Percentiles rank a stretch among this genome's conserved stretches.
Conservation (phyloP, 2,329 filamentous ascomycete species). For the Colletotrichum karsti region DNA sequence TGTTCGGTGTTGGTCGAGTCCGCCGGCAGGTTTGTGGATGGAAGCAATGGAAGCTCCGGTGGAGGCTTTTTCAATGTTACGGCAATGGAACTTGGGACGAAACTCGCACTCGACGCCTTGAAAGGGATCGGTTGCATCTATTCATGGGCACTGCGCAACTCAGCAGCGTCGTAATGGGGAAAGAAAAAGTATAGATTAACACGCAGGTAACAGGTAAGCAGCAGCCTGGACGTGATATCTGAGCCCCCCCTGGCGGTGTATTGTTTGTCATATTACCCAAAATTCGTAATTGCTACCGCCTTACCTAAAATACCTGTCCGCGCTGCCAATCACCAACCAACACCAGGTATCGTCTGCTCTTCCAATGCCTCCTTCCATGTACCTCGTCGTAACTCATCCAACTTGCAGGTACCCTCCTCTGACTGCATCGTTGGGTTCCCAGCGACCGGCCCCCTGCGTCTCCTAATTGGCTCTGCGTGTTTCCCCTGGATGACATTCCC, state of each 20-base stretch:
- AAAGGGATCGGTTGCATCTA: neutral
- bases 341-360: neutral
- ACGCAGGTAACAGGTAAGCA: neutral
- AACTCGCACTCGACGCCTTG: neutral
- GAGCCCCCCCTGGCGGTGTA: neutral
- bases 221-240: neutral
- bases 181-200: too few species aligned
- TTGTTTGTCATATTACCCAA: neutral
- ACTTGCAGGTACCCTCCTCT: neutral
- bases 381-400: neutral
- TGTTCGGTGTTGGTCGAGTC: neutral
- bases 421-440: neutral
- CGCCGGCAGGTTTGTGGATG: neutral
- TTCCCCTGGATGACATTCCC: conserved; percentile 9
- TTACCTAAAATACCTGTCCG: neutral
- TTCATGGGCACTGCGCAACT: neutral
- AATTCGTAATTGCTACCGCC: neutral
- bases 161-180: too few species aligned
- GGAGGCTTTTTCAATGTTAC: neutral
- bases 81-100: neutral
- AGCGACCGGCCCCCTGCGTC: neutral
- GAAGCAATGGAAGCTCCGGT: neutral
- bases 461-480: conserved; percentile 10
- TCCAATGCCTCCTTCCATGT: neutral
- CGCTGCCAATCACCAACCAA: neutral